These are phyloP conservation scores for Diaporthe australafricana DNA, from an alignment of 2,329 filamentous ascomycete genomes.

Conservation along the genomic window DNA sequence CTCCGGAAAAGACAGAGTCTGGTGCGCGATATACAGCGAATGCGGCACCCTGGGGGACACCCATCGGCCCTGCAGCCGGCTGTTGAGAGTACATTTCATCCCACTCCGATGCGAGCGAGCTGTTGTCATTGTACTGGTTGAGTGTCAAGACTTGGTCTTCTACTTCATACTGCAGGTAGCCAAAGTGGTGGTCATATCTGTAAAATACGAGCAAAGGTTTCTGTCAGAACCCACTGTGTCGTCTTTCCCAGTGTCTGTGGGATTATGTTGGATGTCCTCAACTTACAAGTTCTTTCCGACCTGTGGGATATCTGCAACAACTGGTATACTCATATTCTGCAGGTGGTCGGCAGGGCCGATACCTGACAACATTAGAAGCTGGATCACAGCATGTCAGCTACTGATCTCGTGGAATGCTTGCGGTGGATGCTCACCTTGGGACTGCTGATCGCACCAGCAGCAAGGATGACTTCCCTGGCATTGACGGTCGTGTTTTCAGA, in stretches of 20 bases:
- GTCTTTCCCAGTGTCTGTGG: no score
- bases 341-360: not conserved
- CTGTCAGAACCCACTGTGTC: no score
- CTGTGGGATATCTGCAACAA: not conserved
- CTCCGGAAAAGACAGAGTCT: not conserved
- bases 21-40: constrained; percentile 3
- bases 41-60: not conserved
- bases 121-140: constrained; percentile 2
- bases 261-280: not conserved
- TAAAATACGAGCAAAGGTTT: not conserved
- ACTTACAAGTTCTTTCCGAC: constrained; percentile 1
- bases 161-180: not conserved
- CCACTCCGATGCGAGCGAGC: not conserved
- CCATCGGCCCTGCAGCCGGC: not conserved
- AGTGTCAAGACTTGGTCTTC: not conserved
- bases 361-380: constrained; percentile 1
- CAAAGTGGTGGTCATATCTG: not conserved
- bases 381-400: not conserved
- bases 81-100: not conserved
- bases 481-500: not conserved
- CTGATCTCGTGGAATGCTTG: no score
- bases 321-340: not conserved
- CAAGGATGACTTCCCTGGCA: not conserved
- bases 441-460: not conserved
- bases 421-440: constrained; percentile 11